Evolutionary conservation across 345 rosid genomes (phyloP).

Genomic region (Diplotaxis tenuifolia): DNA sequence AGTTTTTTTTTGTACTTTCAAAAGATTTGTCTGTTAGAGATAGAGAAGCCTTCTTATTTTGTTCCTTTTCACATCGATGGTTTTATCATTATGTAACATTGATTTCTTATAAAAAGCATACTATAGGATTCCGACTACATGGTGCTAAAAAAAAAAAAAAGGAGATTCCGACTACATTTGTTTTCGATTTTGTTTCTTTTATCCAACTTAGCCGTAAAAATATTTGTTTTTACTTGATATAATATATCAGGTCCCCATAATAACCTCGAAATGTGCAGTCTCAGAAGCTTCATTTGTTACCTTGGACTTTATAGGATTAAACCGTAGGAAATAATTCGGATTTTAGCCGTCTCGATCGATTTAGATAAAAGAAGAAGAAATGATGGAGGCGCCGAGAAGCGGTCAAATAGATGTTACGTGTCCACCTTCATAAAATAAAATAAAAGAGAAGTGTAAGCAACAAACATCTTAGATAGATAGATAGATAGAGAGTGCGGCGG

Average conservation of each 20-base stretch:
- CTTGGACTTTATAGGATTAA: background rate
- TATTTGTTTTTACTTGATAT: background rate
- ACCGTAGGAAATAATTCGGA: background rate
- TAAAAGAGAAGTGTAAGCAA: constrained; percentile 3
- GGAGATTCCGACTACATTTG: background rate
- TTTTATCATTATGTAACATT: background rate
- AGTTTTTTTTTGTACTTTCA: background rate
- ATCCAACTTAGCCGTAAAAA: background rate
- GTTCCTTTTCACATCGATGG: constrained; percentile 7
- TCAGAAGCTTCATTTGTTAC: background rate
- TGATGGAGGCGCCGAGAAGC: constrained; percentile 14
- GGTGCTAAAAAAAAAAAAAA: too few relatives aligned
- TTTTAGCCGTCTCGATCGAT: background rate
- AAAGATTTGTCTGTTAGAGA: constrained; percentile 6
- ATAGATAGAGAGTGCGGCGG: background rate
- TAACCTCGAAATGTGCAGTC: background rate
- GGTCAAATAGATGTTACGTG: constrained; percentile 30
- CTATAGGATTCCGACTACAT: constrained; percentile 8
- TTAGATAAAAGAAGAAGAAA: background rate
- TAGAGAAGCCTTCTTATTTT: background rate
- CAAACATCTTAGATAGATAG: background rate
- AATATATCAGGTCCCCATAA: background rate
- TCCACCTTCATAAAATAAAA: background rate
- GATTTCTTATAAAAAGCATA: background rate
- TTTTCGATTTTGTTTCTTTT: background rate